Evolutionary conservation across 2,329 filamentous ascomycete species (phyloP), one percentile per base, ranked within the genome.

Genomic region (Hirsutella minnesotensis): DNA sequence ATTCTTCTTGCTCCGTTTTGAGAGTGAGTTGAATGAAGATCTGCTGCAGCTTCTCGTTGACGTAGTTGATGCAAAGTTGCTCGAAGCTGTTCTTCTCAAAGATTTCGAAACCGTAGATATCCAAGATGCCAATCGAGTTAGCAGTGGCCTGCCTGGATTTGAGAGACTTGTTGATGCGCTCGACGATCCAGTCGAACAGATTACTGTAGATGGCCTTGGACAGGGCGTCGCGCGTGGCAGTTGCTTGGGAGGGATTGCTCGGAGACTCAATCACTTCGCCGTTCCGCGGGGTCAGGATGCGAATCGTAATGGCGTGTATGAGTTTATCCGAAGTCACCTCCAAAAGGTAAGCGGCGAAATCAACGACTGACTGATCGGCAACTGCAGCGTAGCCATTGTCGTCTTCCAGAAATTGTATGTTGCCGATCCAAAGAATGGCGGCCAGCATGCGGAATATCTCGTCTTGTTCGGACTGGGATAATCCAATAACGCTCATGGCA

Each of bases 31-130:
- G 92, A 53, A 98, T 98, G 60, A 98, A 98, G 56, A 98, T 96
- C 59, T 98, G 92, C 65, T 98, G 92, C 45, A 98, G 70, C 65
- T 98, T 98, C 67, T 98, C 92, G 64, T 98, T 98, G 58, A 96
- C 94, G 58, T 96, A 98, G 69, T 98, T 98, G 73, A 98, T 98
- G 66, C 92, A 98, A 8, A 98, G 77, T 65, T 98, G 92, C 62
- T 98, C 92, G 56, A 98, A 98, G 51, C 86, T 95, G 69, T 98
- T 98, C 68, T 90, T 92, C 61, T 98, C 92, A 53, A 98, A 98
- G 52, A 98, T 98, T 60, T 98, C 92, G 57, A 98, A 98, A 3
- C 92, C 92, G 61, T 98, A 98, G 52, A 98, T 98, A 72, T 98
- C 92, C 51, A 98, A 73, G 58, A 98, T 96, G 58, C 92, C 92